phyloP scores from a whole-genome alignment of 352 stramenopile species.

The Globisporangium radiosum region DNA sequence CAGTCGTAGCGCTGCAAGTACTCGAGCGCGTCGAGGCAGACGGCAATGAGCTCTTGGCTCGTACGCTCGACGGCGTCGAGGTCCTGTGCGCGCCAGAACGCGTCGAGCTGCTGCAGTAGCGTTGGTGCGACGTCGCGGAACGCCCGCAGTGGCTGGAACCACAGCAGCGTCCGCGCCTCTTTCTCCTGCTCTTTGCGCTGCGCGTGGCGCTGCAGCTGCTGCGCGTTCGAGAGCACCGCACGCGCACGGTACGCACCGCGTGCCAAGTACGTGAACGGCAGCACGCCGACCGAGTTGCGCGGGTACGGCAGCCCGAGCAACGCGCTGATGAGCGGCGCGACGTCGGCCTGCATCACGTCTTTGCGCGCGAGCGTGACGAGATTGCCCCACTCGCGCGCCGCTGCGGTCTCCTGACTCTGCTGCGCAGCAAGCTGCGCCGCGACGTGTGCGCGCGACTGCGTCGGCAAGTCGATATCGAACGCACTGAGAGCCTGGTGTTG shows the following conservation, averaged over 20 bases:
- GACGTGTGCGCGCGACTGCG: conserved; percentile 58
- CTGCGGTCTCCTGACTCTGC: conserved; percentile 32
- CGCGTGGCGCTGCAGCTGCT: conserved; percentile 62
- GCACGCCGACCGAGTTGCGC: conserved; percentile 76
- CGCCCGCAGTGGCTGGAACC: conserved; percentile 44
- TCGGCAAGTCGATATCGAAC: conserved; percentile 64
- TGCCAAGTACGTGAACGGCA: conserved; percentile 65
- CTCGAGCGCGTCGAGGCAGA: conserved; percentile 65
- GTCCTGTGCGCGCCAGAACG: conserved; percentile 12
- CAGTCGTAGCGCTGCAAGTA: conserved; percentile 86
- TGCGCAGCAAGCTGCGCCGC: conserved; percentile 53
- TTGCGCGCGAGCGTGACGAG: conserved; percentile 45
- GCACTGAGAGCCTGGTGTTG: no score
- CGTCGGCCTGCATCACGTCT: conserved; percentile 82
- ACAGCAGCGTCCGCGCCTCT: conserved; percentile 43
- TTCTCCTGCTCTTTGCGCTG: conserved; percentile 64
- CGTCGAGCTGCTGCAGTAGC: conserved; percentile 22
- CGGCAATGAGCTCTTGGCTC: conserved; percentile 63
- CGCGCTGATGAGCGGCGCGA: conserved; percentile 68
- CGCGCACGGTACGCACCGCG: conserved; percentile 55
- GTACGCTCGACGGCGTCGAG: conserved; percentile 31
- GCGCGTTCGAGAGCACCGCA: conserved; percentile 66
- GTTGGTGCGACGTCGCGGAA: conserved; percentile 37
- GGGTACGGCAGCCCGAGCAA: conserved; percentile 70
- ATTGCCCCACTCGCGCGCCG: conserved; percentile 32